Conservation (phyloP, 164 flowering plant genomes). For the Umbilicus rupestris region DNA sequence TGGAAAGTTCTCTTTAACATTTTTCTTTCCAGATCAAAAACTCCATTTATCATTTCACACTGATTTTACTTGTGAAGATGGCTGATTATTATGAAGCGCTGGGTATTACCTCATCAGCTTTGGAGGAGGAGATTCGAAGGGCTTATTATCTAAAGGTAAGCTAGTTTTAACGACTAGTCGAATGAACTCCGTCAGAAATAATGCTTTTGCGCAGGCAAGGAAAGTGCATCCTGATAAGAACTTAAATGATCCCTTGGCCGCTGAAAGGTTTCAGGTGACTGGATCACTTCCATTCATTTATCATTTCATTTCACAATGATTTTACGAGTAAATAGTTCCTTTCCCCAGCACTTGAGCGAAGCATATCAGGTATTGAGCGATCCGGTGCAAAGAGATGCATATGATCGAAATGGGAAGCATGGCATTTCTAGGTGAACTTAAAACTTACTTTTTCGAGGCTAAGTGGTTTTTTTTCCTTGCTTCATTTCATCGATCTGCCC, state of each 20-base stretch:
- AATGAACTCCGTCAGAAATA: too few species aligned
- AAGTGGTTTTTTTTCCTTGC: not conserved
- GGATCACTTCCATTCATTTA: too few species aligned
- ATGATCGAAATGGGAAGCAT: slow-evolving; percentile 70
- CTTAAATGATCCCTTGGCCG: slow-evolving; percentile 78
- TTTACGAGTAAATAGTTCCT: not conserved
- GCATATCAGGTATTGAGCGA: slow-evolving; percentile 94
- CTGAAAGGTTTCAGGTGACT: slow-evolving; percentile 79
- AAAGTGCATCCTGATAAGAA: slow-evolving; percentile 95
- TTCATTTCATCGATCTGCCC: too few species aligned
- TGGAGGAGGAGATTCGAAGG: slow-evolving; percentile 79
- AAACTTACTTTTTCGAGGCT: not conserved
- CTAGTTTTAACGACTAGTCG: too few species aligned
- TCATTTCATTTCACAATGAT: not conserved
- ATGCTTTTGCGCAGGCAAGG: slow-evolving; percentile 66
- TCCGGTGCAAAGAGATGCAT: slow-evolving; percentile 69
- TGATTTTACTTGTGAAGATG: slow-evolving; percentile 89
- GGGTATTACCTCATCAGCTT: slow-evolving; percentile 59
- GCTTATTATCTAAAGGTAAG: slow-evolving; percentile 82
- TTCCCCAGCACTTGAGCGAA: slow-evolving; percentile 67
- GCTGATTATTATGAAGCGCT: slow-evolving; percentile 82
- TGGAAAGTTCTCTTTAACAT: too few species aligned
- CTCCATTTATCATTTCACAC: too few species aligned
- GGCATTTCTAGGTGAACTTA: slow-evolving; percentile 49
- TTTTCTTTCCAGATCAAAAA: too few species aligned